A percentile compares a stretch with the other conserved stretches of the same genome.
Conservation (phyloP, 768 basidiomycete genomes). For the Lactarius sp. region DNA sequence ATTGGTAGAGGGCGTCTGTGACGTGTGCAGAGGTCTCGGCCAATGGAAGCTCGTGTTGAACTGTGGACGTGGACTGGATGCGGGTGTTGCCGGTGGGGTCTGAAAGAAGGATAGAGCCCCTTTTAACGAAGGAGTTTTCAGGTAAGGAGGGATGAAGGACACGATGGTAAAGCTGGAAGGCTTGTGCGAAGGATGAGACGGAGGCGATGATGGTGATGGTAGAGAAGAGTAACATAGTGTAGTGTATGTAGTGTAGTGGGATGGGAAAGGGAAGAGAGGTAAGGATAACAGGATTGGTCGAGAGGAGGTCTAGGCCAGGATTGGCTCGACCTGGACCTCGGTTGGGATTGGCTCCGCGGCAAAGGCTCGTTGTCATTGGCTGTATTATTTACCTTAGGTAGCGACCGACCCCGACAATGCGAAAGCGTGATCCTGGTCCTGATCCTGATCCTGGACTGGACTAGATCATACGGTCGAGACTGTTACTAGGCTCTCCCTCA, state of each 20-base stretch:
- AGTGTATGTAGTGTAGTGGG: neutral
- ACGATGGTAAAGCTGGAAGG: constrained; percentile 45
- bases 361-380: neutral
- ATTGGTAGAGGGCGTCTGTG: constrained; percentile 57
- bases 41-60: constrained; percentile 47
- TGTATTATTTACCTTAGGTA: neutral
- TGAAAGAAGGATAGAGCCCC: constrained; percentile 40
- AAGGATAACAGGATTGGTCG: neutral
- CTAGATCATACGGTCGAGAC: constrained; percentile 12
- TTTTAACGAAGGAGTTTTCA: constrained; percentile 36
- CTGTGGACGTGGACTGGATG: constrained; percentile 40
- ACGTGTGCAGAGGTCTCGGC: constrained; percentile 33
- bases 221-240: constrained; percentile 15
- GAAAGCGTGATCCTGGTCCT: neutral
- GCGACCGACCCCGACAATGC: neutral
- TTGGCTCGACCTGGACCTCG: constrained; percentile 18
- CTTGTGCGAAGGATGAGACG: constrained; percentile 23
- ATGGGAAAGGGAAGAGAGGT: neutral
- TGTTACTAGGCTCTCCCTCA: neutral
- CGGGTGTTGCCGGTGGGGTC: constrained; percentile 31
- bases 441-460: neutral
- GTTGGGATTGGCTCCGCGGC: constrained; percentile 27
- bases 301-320: constrained; percentile 27
- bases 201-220: constrained; percentile 24
- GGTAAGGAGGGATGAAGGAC: constrained; percentile 44